phyloP scores from a whole-genome alignment of 805 yeast species.

The Kodamaea nitidulidarum region DNA sequence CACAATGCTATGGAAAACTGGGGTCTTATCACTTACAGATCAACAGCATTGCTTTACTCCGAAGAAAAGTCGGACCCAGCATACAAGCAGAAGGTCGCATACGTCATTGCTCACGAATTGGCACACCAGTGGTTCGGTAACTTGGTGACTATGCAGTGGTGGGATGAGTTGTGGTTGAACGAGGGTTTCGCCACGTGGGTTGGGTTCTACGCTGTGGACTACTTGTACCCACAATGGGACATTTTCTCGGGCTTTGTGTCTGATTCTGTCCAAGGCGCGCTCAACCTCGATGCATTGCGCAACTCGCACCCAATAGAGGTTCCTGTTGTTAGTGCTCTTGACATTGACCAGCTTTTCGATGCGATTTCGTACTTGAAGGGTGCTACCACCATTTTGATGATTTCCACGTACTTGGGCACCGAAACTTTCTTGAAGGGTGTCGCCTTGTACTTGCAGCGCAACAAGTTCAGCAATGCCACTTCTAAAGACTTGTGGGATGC shows the following conservation, averaged over 20 bases:
- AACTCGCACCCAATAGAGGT: conserved; percentile 82
- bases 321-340: conserved; percentile 71
- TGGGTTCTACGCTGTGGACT: conserved; percentile 65
- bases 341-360: conserved; percentile 79
- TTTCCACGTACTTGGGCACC: conserved; percentile 65
- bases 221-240: conserved; percentile 78
- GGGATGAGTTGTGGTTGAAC: conserved; percentile 88
- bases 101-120: conserved; percentile 80
- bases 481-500: conserved; percentile 72
- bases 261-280: conserved; percentile 47
- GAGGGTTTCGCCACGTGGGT: conserved; percentile 91
- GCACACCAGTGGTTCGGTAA: conserved; percentile 94
- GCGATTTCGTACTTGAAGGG: conserved; percentile 80
- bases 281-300: conserved; percentile 52
- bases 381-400: conserved; percentile 73
- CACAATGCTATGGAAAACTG: conserved; percentile 93
- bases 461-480: conserved; percentile 66
- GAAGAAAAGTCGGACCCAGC: conserved; percentile 43
- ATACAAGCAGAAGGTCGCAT: conserved; percentile 68
- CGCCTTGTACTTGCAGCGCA: conserved; percentile 57
- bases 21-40: conserved; percentile 71
- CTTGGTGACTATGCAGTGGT: conserved; percentile 88
- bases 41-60: conserved; percentile 47
- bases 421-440: conserved; percentile 72
- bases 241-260: conserved; percentile 57